Evolutionary conservation across 257 asterid species (phyloP).

Genomic region (Solanum commersonii): DNA sequence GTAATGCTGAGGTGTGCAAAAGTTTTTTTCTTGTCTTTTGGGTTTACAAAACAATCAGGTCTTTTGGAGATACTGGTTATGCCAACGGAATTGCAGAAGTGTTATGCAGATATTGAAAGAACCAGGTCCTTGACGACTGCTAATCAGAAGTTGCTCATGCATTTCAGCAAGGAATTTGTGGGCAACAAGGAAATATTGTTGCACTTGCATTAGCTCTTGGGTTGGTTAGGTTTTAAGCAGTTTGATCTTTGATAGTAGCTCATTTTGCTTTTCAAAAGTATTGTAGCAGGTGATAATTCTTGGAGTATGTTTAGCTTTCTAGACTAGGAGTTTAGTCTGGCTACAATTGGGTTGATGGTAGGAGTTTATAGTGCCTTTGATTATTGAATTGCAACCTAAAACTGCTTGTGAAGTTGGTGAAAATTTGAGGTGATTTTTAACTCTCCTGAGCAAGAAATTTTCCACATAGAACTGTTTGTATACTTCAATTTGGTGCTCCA

Average conservation of each 20-base stretch:
- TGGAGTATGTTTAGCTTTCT: not conserved
- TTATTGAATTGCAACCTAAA: not conserved
- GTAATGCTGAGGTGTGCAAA: slow-evolving; percentile 69
- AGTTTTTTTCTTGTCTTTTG: not conserved
- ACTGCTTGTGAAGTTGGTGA: not conserved
- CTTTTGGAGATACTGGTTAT: not conserved
- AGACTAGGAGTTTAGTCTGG: not conserved
- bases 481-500: not conserved
- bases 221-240: not conserved
- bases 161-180: not conserved
- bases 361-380: not conserved
- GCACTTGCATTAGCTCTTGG: not conserved
- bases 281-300: not conserved
- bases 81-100: not conserved
- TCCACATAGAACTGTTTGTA: not conserved
- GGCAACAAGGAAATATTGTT: not conserved
- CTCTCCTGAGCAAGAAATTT: not conserved
- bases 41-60: not conserved
- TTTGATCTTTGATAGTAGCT: not conserved
- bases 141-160: not conserved
- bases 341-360: not conserved
- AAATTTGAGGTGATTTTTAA: not conserved
- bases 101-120: not conserved
- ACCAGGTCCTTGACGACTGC: not conserved
- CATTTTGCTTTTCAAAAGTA: not conserved